Evolutionary conservation across 1,139 yeast genomes (phyloP), one percentile per base, ranked within the genome.

Genomic region (Geotrichum citri-aurantii): DNA sequence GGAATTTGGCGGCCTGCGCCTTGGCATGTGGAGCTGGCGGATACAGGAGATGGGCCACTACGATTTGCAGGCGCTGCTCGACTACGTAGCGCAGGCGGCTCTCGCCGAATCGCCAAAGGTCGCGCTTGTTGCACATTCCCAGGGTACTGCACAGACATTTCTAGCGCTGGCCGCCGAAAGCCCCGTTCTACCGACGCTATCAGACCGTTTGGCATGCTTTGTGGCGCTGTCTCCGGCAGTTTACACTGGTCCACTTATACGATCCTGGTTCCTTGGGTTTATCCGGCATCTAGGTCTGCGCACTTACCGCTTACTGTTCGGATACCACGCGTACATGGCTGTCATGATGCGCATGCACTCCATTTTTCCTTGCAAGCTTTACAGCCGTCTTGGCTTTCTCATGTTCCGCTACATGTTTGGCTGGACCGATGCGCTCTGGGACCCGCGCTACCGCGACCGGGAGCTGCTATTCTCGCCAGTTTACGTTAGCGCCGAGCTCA

Each of bases 381-480:
- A 82, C 72, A 83, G 92, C 0, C 76, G 75, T 52, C 68, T 84
- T 55, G 85, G 95, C 24, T 91, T 89, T 67, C 74, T 84, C 56
- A 86, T 92, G 85, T 91, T 91, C 75, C 86, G 85, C 67, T 92
- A 81, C 68, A 74, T 93, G 61, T 89, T 93, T 69, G 88, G 86
- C 51, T 93, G 98, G 98, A 82, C 80, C 66, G 95, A 89, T 64
- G 72, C 72, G 7, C 77, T 87, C 53, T 93, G 97, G 97, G 86
- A 90, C 68, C 75, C 74, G 26, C 76, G 79, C 33, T 75, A 88
- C 37, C 78, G 92, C 68, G 81, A 82, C 62, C 77, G 91, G 54
- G 92, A 88, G 73, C 88, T 92, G 65, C 73, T 90, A 12, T 91
- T 88, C 71, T 87, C 95, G n/a, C 96, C 96, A 0, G 87, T 88